Conservation (phyloP, 1,284 basidiomycete species). For the Apiotrichum gracile region DNA sequence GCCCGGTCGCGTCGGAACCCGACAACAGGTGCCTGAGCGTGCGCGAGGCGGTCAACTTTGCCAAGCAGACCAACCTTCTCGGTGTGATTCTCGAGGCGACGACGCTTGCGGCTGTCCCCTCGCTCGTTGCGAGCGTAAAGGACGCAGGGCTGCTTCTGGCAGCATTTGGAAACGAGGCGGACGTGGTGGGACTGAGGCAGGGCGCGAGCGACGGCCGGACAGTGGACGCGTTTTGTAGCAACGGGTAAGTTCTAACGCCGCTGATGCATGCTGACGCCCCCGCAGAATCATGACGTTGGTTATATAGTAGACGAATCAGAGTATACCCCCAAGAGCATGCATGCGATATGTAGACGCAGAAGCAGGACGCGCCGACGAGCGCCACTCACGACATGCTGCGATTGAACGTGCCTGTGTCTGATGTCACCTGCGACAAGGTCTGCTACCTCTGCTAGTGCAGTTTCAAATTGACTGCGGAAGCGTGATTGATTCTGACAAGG, state of each 20-base stretch:
- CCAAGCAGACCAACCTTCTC: constrained; percentile 85
- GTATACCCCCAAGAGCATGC: neutral
- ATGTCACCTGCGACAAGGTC: no score
- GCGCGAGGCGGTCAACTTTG: constrained; percentile 87
- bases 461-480: no score
- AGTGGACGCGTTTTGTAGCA: constrained; percentile 45
- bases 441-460: no score
- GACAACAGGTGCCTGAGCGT: constrained; percentile 63
- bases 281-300: constrained; percentile 30
- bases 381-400: no score
- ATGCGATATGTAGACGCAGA: no score
- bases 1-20: constrained; percentile 46
- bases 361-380: neutral
- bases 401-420: no score
- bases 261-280: neutral
- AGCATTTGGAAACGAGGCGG: constrained; percentile 60
- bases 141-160: constrained; percentile 82
- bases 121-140: constrained; percentile 75
- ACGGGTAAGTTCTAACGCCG: constrained; percentile 43
- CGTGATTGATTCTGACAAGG: no score
- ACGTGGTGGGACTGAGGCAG: constrained; percentile 40
- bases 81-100: constrained; percentile 88
- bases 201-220: constrained; percentile 38
- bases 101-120: constrained; percentile 70
- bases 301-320: constrained; percentile 15